Conservation (phyloP, 768 basidiomycete species). For the Lepiota subincarnata region DNA sequence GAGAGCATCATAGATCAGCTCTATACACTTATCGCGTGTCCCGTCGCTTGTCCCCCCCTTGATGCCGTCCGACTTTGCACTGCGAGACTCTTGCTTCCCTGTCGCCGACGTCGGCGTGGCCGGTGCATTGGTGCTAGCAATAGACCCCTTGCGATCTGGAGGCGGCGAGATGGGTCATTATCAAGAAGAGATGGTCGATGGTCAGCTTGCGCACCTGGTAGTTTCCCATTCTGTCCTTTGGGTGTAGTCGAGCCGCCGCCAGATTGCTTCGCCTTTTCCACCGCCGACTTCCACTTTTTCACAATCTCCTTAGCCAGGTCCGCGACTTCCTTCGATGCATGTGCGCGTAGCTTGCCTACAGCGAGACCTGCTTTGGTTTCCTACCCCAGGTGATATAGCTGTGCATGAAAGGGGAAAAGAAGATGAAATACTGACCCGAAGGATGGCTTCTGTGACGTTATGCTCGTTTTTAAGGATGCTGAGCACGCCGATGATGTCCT, state of each 20-base stretch:
- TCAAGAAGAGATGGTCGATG: not conserved
- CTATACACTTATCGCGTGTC: conserved; percentile 82
- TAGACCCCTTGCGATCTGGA: conserved; percentile 26
- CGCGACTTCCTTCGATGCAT: conserved; percentile 66
- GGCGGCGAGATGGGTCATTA: not conserved
- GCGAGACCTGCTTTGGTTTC: conserved; percentile 92
- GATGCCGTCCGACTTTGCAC: conserved; percentile 69
- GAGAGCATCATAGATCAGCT: conserved; percentile 89
- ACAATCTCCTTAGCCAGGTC: conserved; percentile 89
- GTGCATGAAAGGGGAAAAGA: conserved; percentile 12
- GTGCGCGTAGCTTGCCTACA: conserved; percentile 81
- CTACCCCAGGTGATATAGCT: conserved; percentile 33
- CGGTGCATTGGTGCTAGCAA: conserved; percentile 25
- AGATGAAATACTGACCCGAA: conserved; percentile 59
- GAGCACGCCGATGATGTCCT: conserved; percentile 67
- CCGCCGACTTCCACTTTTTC: conserved; percentile 86
- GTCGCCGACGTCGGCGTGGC: conserved; percentile 37
- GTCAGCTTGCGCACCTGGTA: conserved; percentile 5
- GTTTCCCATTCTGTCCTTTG: conserved; percentile 27
- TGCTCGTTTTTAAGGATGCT: conserved; percentile 60
- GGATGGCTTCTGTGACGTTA: conserved; percentile 64
- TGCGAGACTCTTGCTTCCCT: conserved; percentile 41
- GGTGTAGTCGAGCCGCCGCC: not conserved
- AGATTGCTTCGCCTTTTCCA: conserved; percentile 53
- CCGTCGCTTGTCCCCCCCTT: conserved; percentile 58